Base-by-base conservation (phyloP, 1,284 basidiomycete species). In the Papiliotrema terrestris region DNA sequence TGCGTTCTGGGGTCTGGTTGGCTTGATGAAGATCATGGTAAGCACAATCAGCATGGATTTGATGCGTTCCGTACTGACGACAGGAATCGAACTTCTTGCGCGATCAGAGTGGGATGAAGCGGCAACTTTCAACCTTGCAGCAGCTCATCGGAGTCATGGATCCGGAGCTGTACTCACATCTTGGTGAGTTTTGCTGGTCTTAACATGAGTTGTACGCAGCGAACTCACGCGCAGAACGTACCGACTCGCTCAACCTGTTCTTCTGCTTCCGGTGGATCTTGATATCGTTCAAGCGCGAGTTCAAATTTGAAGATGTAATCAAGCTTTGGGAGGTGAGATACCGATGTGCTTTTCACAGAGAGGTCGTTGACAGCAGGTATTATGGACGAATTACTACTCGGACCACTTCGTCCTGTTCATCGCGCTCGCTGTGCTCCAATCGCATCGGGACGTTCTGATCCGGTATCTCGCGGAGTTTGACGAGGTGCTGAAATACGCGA, bases 21-120 rank as follows among this genome's bases (percentile, higher is more conserved):
- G 88, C 58, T 83, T 96, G 54, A 98, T 99, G 96, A 82, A 90
- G 66, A 86, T 90, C 47, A 95, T 96, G 90, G 91, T 89, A 56
- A 55, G 83, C 8, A 15, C n/a, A n/a, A n/a, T n/a, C n/a, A n/a
- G n/a, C n/a, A n/a, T n/a, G n/a, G n/a, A n/a, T n/a, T 78, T 20
- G 3, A 14, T 19, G 5, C 4, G 17, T 44, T 23, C 19, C 20
- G 19, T 29, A 44, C 54, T 57, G 45, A 57, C 26, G 9, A 9
- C 68, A 94, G 90, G 91, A 92, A 78, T 83, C 86, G 68, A 97
- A 98, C 73, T 98, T 98, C 75, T 80, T 91, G 41, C 84, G 91
- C n/a, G 94, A 98, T 70, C 95, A 98, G 74, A 91, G 87, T 58
- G 95, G 96, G 2, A 98, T 98, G 95, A 94, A 92, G 79, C 86